Evolutionary conservation across 2,329 filamentous ascomycete species (phyloP).

Genomic region (Cladosporium sp.): DNA sequence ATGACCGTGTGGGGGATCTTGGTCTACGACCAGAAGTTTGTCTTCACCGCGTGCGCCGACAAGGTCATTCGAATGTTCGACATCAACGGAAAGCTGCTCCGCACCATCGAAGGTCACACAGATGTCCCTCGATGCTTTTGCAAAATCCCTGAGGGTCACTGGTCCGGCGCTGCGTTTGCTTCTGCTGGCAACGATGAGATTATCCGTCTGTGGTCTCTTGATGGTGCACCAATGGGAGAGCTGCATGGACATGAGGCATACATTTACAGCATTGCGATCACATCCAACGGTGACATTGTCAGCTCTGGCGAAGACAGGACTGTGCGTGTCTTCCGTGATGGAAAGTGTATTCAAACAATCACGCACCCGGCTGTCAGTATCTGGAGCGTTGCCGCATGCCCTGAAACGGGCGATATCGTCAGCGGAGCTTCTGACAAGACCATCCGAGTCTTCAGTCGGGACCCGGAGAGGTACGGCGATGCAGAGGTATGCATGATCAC

Average conservation of each 20-base stretch:
- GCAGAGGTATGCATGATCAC: constrained; percentile 45
- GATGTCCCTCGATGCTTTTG: constrained; percentile 88
- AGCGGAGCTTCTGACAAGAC: constrained; percentile 85
- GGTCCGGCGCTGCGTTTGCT: constrained; percentile 84
- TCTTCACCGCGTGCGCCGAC: constrained; percentile 82
- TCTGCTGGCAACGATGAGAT: constrained; percentile 90
- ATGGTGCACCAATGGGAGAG: constrained; percentile 70
- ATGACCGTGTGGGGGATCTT: constrained; percentile 89
- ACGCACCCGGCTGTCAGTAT: constrained; percentile 96
- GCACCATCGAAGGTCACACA: constrained; percentile 63
- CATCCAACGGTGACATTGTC: constrained; percentile 81
- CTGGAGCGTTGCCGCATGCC: constrained; percentile 82
- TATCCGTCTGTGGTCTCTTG: constrained; percentile 79
- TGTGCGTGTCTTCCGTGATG: constrained; percentile 78
- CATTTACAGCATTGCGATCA: constrained; percentile 75
- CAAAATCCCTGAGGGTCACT: constrained; percentile 67
- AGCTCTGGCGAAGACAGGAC: constrained; percentile 95
- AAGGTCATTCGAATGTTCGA: constrained; percentile 82
- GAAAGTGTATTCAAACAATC: constrained; percentile 85
- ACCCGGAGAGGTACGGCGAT: constrained; percentile 63
- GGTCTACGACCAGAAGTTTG: constrained; percentile 69
- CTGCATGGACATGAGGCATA: constrained; percentile 89
- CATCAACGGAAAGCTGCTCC: constrained; percentile 57
- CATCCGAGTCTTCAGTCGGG: constrained; percentile 77
- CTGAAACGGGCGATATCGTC: constrained; percentile 84